Evolutionary conservation across 106 monocot species (phyloP).

Genomic region (Hemerocallis citrina): DNA sequence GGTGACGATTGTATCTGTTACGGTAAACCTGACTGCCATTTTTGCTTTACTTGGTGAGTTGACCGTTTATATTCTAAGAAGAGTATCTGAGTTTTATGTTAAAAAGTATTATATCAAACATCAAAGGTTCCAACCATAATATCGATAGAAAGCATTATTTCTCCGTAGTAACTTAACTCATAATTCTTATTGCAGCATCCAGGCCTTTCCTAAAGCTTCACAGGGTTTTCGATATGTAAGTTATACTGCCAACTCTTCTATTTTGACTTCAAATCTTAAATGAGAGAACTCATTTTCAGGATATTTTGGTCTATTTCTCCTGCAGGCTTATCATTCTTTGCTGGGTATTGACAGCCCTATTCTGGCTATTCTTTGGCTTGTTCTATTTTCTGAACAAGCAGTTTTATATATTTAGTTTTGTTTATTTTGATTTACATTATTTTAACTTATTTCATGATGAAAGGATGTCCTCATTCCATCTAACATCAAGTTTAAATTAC

Average conservation of each 20-base stretch:
- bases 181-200: conserved; percentile 21
- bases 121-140: no score
- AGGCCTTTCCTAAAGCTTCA: conserved; percentile 19
- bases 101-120: no score
- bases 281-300: not conserved
- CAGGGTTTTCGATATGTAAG: conserved; percentile 33
- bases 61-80: no score
- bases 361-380: conserved; percentile 73
- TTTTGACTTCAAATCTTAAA: not conserved
- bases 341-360: conserved; percentile 68
- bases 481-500: no score
- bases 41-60: conserved; percentile 37
- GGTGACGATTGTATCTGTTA: conserved; percentile 29
- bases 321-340: conserved; percentile 56
- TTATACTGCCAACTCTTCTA: not conserved
- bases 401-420: no score
- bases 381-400: conserved; percentile 81
- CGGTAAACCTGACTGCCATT: conserved; percentile 22
- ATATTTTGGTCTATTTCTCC: not conserved
- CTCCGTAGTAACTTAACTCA: no score
- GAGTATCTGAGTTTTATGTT: no score
- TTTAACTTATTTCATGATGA: no score
- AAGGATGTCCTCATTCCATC: no score
- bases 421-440: not conserved
- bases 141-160: no score